phyloP scores from a whole-genome alignment of 2,329 filamentous ascomycete species.

The Phaeosphaeriaceae sp. region DNA sequence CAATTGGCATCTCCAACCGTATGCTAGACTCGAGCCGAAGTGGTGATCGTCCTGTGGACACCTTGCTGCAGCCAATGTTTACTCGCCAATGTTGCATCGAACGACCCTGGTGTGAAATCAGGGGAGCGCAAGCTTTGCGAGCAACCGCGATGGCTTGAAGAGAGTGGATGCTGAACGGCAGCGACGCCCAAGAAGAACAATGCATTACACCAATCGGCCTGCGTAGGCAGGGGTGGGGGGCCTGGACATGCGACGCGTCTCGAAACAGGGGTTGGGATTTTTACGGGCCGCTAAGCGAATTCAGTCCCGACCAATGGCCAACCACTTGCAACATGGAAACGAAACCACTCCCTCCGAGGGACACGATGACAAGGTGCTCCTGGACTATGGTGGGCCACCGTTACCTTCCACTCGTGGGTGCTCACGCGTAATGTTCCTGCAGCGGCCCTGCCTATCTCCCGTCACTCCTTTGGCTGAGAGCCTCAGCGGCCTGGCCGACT shows the following conservation, averaged over 20 bases:
- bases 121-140: slow-evolving; percentile 24
- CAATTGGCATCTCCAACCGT: neutral
- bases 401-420: slow-evolving; percentile 23
- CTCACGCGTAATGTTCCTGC: slow-evolving; percentile 40
- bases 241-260: slow-evolving; percentile 34
- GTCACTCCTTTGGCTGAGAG: slow-evolving; percentile 40
- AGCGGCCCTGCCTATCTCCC: slow-evolving; percentile 15
- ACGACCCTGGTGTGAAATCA: slow-evolving; percentile 14
- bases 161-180: slow-evolving; percentile 11
- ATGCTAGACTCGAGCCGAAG: neutral
- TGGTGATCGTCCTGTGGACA: slow-evolving; percentile 6
- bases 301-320: slow-evolving; percentile 32
- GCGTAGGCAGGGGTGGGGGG: slow-evolving; percentile 19
- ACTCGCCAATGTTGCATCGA: slow-evolving; percentile 8
- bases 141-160: slow-evolving; percentile 13
- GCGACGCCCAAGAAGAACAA: slow-evolving; percentile 16
- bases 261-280: slow-evolving; percentile 38
- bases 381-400: slow-evolving; percentile 14
- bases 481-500: slow-evolving; percentile 26
- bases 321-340: slow-evolving; percentile 26
- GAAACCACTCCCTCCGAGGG: slow-evolving; percentile 30
- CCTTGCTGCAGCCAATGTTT: slow-evolving; percentile 24
- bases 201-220: slow-evolving; percentile 36
- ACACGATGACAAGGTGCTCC: slow-evolving; percentile 19
- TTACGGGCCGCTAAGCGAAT: slow-evolving; percentile 37